A percentile compares a stretch with the other conserved stretches of the same genome.
Conservation (phyloP, 129 eudicot species). For the Flaveria brownii region DNA sequence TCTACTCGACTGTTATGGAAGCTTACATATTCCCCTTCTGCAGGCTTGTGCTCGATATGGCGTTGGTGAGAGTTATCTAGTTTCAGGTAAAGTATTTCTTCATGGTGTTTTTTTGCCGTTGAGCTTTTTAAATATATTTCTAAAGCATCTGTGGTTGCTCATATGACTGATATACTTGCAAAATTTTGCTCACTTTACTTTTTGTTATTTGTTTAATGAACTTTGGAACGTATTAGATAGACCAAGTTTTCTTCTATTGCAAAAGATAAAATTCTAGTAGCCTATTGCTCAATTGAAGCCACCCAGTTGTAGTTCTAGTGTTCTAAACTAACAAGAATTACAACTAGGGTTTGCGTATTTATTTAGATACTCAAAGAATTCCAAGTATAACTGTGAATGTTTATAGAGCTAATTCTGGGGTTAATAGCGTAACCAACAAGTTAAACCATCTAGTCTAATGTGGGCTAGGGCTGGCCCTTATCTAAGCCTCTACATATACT, state of each 20-base stretch:
- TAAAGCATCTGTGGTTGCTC: background rate
- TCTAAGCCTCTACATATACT: too few relatives aligned
- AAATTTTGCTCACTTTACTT: background rate
- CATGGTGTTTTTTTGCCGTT: background rate
- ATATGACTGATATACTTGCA: constrained; percentile 3
- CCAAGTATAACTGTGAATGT: too few relatives aligned
- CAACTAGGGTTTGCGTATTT: too few relatives aligned
- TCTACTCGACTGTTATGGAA: constrained; percentile 9
- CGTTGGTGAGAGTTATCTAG: constrained; percentile 60
- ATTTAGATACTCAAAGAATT: too few relatives aligned
- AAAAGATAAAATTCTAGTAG: background rate
- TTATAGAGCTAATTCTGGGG: too few relatives aligned
- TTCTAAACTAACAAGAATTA: background rate
- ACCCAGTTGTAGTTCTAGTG: background rate
- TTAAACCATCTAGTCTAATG: too few relatives aligned
- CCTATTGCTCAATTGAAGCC: background rate
- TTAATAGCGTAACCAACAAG: too few relatives aligned
- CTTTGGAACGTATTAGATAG: background rate
- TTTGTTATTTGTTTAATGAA: background rate
- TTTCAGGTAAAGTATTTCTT: constrained; percentile 52
- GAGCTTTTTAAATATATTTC: background rate
- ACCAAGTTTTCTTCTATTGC: background rate
- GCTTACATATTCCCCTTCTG: constrained; percentile 21
- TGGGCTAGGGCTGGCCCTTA: too few relatives aligned
- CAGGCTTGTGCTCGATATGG: constrained; percentile 45